phyloP scores from a whole-genome alignment of 2,329 filamentous ascomycete species.

The Thelonectria rubi region DNA sequence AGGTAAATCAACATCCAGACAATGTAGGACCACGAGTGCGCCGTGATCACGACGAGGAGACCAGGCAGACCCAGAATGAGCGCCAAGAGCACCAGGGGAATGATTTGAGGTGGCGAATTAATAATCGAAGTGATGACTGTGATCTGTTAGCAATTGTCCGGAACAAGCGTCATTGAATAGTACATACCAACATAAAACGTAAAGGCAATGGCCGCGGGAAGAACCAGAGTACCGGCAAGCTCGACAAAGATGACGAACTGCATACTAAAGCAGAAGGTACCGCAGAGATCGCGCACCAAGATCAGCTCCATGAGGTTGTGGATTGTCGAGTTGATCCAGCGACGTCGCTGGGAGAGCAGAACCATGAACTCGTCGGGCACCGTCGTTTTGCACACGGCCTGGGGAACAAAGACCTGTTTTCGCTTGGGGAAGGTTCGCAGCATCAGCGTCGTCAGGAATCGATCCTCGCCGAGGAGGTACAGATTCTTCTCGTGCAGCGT shows the following conservation, averaged over 20 bases:
- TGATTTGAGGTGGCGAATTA: slow-evolving; percentile 78
- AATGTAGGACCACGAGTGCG: slow-evolving; percentile 91
- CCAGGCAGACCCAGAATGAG: slow-evolving; percentile 94
- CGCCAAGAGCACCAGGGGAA: slow-evolving; percentile 87
- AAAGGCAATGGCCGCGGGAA: slow-evolving; percentile 95
- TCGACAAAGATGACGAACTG: slow-evolving; percentile 98
- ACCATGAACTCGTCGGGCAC: slow-evolving; percentile 94
- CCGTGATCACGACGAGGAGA: slow-evolving; percentile 90
- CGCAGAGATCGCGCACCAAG: slow-evolving; percentile 93
- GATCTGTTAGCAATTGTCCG: slow-evolving; percentile 11
- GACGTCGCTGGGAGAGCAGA: slow-evolving; percentile 89
- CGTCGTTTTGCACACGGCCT: slow-evolving; percentile 98
- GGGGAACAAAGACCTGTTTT: slow-evolving; percentile 97
- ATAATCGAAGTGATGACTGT: slow-evolving; percentile 87
- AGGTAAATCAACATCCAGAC: slow-evolving; percentile 98
- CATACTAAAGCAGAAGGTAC: slow-evolving; percentile 99
- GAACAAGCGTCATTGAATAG: slow-evolving; percentile 46
- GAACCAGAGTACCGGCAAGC: slow-evolving; percentile 89
- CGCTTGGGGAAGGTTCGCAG: slow-evolving; percentile 98
- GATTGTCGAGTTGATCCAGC: slow-evolving; percentile 99
- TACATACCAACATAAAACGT: slow-evolving; percentile 89
- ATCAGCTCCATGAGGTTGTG: slow-evolving; percentile 99
- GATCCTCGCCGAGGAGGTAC: slow-evolving; percentile 90
- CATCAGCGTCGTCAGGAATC: slow-evolving; percentile 96
- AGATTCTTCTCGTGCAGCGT: slow-evolving; percentile 98